These are phyloP conservation scores for Lanzia echinophila DNA, from an alignment of 2,329 filamentous ascomycete species.

Conservation along the genomic window DNA sequence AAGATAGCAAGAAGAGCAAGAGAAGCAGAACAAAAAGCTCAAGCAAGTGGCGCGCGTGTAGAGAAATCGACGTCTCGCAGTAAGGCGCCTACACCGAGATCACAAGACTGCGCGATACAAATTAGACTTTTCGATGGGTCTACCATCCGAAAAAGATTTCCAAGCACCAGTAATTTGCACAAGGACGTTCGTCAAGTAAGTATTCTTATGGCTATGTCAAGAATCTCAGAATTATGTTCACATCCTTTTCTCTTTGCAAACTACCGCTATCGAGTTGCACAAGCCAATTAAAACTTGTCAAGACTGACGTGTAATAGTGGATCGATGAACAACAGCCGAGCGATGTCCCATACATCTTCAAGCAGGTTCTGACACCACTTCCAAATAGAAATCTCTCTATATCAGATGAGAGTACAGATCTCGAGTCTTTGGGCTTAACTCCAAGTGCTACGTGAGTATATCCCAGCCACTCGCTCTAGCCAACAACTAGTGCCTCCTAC, in stretches of 20 bases:
- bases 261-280: no score
- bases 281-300: no score
- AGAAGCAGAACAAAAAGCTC: slow-evolving; percentile 44
- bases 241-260: background rate
- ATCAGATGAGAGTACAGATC: slow-evolving; percentile 62
- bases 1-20: slow-evolving; percentile 58
- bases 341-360: slow-evolving; percentile 69
- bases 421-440: slow-evolving; percentile 64
- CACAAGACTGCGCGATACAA: slow-evolving; percentile 55
- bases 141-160: slow-evolving; percentile 67
- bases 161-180: slow-evolving; percentile 53
- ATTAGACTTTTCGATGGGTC: slow-evolving; percentile 80
- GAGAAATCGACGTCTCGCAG: background rate
- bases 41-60: slow-evolving; percentile 18
- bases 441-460: slow-evolving; percentile 61
- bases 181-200: slow-evolving; percentile 53
- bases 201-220: background rate
- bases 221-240: background rate
- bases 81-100: slow-evolving; percentile 10
- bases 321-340: slow-evolving; percentile 59
- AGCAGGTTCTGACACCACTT: slow-evolving; percentile 71
- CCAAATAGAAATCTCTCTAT: slow-evolving; percentile 70
- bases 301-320: slow-evolving; percentile 42
- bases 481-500: background rate
- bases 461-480: no score